Percentiles rank a stretch among this genome's conserved stretches.
These are phyloP conservation scores for Sporothrix schenckii DNA, from an alignment of 2,329 filamentous ascomycete species.

Conservation along the genomic window DNA sequence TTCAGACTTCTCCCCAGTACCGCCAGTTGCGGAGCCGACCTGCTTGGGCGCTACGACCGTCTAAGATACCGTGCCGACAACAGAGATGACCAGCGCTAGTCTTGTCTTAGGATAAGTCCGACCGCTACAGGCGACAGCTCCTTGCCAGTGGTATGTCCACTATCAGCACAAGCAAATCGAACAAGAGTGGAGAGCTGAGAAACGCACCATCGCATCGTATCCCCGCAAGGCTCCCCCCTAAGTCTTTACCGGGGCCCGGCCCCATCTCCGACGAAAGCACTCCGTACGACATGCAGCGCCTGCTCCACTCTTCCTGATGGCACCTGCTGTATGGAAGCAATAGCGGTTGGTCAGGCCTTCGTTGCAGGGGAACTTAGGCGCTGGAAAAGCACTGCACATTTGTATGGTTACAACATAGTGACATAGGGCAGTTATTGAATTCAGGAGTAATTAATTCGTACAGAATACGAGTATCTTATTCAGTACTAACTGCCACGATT, in stretches of 20 bases:
- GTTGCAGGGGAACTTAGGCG: too few species aligned
- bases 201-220: background rate
- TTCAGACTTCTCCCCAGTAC: too few species aligned
- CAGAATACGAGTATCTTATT: too few species aligned
- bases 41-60: background rate
- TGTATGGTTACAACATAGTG: too few species aligned
- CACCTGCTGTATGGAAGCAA: too few species aligned
- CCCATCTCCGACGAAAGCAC: background rate
- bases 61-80: background rate
- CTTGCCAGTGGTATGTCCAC: background rate
- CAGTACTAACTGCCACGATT: too few species aligned
- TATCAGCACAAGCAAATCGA: background rate
- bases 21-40: conserved; percentile 6
- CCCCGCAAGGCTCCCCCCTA: background rate
- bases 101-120: background rate
- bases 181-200: background rate
- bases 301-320: too few species aligned
- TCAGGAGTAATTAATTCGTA: too few species aligned
- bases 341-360: too few species aligned
- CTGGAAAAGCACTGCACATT: too few species aligned
- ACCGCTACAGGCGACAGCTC: background rate
- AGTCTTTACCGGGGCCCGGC: background rate
- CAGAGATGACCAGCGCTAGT: background rate
- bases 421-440: too few species aligned
- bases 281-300: too few species aligned